Base-by-base conservation (phyloP, 495 filamentous ascomycete genomes). In the Aspergillus cavernicola region DNA sequence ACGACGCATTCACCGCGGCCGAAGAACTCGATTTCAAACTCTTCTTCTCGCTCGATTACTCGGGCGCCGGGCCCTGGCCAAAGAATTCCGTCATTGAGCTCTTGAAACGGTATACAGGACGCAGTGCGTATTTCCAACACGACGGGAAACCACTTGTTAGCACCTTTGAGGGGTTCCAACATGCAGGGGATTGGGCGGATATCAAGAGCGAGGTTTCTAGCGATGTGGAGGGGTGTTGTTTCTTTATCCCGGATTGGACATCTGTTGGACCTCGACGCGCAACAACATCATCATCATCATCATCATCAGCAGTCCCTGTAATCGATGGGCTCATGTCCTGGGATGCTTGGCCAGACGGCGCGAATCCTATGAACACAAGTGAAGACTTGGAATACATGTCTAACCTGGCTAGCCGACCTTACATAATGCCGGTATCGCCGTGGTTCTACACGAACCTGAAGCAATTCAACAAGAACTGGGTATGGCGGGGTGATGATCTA, bases 371-470 rank as follows among this genome's bases (percentile, higher is more conserved):
- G 66, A 72, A 72, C 6, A 77, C 74, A 0, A 67, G 66, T 18
- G 70, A 70, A 15, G 88, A 90, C 57, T 57, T 67, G 36, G 46
- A 71, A 2, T 90, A 83, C 66, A 64, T 72, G 22, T 59, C 67
- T 3, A 61, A 59, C 6, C 66, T 80, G 1, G 61, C 72, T 1
- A 86, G 85, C 24, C 4, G 24, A 65, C 71, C 81, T 3, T 90
- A 82, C 69, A 89, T 90, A 81, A 88, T 89, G 86, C 80, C 81
- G 16, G 82, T 87, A 8, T 84, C 82, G 13, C 87, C 87, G 3
- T 88, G 84, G 80, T 88, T 89, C 65, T 90, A 85, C 58, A 75
- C 74, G 64, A 83, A 87, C 46, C 69, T 89, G 38, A 80, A 83
- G 0, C 73, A 78, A 18, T 86, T 76, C 61, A 67, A 74, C 59